Evolutionary conservation across 1,284 basidiomycete genomes (phyloP).

Genomic region (Mycena sp.): DNA sequence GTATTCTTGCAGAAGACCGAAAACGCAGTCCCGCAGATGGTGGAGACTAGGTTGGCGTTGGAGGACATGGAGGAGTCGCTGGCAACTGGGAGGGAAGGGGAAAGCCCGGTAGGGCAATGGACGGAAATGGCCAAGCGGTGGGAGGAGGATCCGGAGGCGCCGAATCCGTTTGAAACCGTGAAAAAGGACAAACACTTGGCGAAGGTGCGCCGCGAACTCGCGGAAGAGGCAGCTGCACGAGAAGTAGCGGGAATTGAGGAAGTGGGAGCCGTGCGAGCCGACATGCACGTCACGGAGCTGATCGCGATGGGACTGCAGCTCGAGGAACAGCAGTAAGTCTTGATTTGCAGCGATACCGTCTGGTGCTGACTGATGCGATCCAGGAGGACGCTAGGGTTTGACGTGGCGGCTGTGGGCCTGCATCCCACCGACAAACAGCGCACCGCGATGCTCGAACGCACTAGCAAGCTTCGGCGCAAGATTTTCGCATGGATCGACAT

Average conservation of each 20-base stretch:
- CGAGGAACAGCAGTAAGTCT: conserved; percentile 8
- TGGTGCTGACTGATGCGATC: neutral
- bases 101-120: neutral
- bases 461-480: conserved; percentile 4
- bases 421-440: neutral
- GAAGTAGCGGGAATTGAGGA: neutral
- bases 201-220: neutral
- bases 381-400: neutral
- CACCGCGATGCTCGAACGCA: neutral
- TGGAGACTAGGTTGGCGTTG: conserved; percentile 9
- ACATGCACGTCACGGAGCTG: conserved; percentile 6
- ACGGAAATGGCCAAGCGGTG: conserved; percentile 1
- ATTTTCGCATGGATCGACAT: neutral
- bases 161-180: conserved; percentile 2
- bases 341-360: neutral
- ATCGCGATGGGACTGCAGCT: conserved; percentile 4
- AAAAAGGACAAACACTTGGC: conserved; percentile 3
- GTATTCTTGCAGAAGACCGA: neutral
- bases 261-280: neutral
- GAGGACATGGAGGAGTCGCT: neutral
- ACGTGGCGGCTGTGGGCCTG: neutral
- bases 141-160: neutral
- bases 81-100: no score
- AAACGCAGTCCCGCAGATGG: conserved; percentile 21
- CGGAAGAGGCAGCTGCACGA: neutral